Evolutionary conservation across 2,329 filamentous ascomycete genomes (phyloP), one percentile per base, ranked within the genome.

Genomic region (Aspergillus ruber): DNA sequence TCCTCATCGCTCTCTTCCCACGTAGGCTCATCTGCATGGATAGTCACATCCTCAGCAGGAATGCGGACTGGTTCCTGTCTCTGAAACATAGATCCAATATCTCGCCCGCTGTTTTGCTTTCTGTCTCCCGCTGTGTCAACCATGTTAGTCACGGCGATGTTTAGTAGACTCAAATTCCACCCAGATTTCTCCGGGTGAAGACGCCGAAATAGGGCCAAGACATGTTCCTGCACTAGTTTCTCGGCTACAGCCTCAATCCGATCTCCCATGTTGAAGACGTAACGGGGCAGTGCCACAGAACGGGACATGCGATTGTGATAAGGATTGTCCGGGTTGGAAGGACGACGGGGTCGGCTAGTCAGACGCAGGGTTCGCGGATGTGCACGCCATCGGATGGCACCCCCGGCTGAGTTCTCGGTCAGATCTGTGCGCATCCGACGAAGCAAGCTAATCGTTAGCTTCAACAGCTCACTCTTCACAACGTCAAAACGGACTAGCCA

Each of bases 61-160:
- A 29, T 81, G 46, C 90, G 69, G 25, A 82, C 78, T 40, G 81
- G 77, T 43, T 88, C 83, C 62, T 94, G 89, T 46, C 75, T 77
- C 59, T 74, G 82, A 64, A 96, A 94, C 89, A 96, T 94, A 59
- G 75, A 79, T 1, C 79, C 78, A 55, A 96, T 95, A 59, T 95
- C 84, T 53, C 86, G 77, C 1, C 87, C 88, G n/a, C 71, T 74
- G 25, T 77, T 79, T 8, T 72, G 69, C 49, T 75, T 73, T 25
- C 70, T 59, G 50, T 78, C 74, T 12, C 72, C 72, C 4, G 79
- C 81, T 13, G 72, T 74, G 36, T 78, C 73, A 1, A 77, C 77
- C 84, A 97, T 91, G 62, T 95, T 95, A 12, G 87, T 86, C 6
- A 88, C 90, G 41, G 88, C 90, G 18, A 97, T 73, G 55, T 96